Evolutionary conservation across 106 monocot species (phyloP).

Genomic region (Phalaenopsis equestris): DNA sequence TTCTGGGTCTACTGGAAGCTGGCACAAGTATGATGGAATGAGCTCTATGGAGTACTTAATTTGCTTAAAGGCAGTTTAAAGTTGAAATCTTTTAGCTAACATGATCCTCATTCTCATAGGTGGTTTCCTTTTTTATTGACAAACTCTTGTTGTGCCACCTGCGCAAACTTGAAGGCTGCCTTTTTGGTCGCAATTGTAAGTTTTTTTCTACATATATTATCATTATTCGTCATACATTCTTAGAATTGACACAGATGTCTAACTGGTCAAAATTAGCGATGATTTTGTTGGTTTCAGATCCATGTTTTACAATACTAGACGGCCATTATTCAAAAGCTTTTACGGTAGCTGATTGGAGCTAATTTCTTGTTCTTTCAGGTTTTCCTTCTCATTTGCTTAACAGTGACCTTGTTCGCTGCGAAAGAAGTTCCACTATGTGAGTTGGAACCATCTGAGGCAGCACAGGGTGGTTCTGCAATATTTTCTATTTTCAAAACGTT

Average conservation of each 20-base stretch:
- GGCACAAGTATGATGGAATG: constrained; percentile 37
- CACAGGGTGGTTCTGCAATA: constrained; percentile 3
- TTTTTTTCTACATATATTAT: background rate
- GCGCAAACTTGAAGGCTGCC: constrained; percentile 53
- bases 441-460: background rate
- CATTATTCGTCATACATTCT: background rate
- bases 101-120: constrained; percentile 15
- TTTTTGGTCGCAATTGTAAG: constrained; percentile 54
- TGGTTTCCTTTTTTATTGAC: constrained; percentile 59
- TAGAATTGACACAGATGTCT: background rate
- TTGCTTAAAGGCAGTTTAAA: background rate
- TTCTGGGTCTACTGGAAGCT: constrained; percentile 38
- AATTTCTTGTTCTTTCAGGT: constrained; percentile 11
- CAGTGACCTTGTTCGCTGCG: constrained; percentile 11
- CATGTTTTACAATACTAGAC: too few species aligned
- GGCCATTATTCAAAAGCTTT: background rate
- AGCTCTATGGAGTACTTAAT: background rate
- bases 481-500: constrained; percentile 8
- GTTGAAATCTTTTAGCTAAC: constrained; percentile 2
- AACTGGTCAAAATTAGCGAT: background rate
- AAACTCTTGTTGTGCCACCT: constrained; percentile 48
- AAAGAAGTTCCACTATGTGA: constrained; percentile 15
- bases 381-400: constrained; percentile 9
- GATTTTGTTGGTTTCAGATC: too few species aligned
- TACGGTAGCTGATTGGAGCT: background rate